Percentiles rank a stretch among this genome's conserved stretches.
phyloP scores from a whole-genome alignment of 306 rosid genomes.

The Dryas octopetala region DNA sequence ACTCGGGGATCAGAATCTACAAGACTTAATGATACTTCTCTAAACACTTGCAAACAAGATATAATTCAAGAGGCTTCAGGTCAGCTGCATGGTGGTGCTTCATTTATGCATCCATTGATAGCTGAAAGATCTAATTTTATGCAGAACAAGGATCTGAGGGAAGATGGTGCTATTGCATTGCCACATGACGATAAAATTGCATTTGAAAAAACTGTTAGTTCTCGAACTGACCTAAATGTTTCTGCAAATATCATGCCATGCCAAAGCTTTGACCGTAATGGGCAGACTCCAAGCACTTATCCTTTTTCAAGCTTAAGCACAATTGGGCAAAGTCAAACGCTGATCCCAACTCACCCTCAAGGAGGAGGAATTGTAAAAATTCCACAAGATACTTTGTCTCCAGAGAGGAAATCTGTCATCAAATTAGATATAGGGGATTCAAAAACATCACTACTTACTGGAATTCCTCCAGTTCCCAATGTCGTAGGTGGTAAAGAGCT shows the following conservation, averaged over 20 bases:
- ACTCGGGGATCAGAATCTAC: slow-evolving; percentile 41
- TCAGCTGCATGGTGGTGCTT: slow-evolving; percentile 40
- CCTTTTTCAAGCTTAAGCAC: slow-evolving; percentile 37
- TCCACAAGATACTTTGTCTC: slow-evolving; percentile 43
- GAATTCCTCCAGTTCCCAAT: slow-evolving; percentile 44
- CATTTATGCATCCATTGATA: slow-evolving; percentile 37
- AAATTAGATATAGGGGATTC: slow-evolving; percentile 48
- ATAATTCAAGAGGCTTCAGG: slow-evolving; percentile 46
- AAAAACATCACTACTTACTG: slow-evolving; percentile 46
- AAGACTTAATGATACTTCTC: slow-evolving; percentile 32
- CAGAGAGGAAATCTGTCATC: slow-evolving; percentile 42
- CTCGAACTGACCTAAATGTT: slow-evolving; percentile 37
- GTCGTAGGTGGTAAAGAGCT: slow-evolving; percentile 62
- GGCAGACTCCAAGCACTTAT: slow-evolving; percentile 40
- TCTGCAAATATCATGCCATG: slow-evolving; percentile 36
- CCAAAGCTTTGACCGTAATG: slow-evolving; percentile 48
- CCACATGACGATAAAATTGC: slow-evolving; percentile 35
- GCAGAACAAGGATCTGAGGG: slow-evolving; percentile 34
- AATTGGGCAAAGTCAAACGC: slow-evolving; percentile 49
- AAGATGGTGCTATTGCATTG: slow-evolving; percentile 38
- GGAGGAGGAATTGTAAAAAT: slow-evolving; percentile 40
- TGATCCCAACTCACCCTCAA: slow-evolving; percentile 47
- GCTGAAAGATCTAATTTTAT: slow-evolving; percentile 34
- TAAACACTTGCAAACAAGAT: slow-evolving; percentile 43
- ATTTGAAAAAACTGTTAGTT: slow-evolving; percentile 31